Evolutionary conservation across 2,329 filamentous ascomycete genomes (phyloP).

Genomic region (Nothophoma quercina): DNA sequence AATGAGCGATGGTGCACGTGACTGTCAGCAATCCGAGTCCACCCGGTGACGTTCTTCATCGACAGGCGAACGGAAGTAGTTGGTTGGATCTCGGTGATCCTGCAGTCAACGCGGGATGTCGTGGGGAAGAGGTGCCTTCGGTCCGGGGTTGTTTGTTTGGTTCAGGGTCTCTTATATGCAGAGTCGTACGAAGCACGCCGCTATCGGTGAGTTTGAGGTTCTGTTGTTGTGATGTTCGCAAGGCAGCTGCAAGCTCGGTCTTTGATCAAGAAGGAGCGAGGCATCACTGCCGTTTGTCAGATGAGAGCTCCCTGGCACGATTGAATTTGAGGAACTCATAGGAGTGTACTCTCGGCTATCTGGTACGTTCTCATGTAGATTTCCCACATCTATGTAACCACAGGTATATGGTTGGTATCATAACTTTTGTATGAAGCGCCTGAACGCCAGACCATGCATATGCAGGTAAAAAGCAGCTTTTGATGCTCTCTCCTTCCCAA

Average conservation of each 20-base stretch:
- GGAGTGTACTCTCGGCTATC: background rate
- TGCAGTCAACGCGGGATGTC: background rate
- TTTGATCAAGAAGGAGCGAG: background rate
- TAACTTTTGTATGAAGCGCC: slow-evolving; percentile 36
- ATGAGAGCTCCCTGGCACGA: background rate
- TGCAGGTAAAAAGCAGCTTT: slow-evolving; percentile 29
- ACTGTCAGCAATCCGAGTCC: slow-evolving; percentile 1
- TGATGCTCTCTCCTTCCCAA: slow-evolving; percentile 13
- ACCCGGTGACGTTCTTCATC: slow-evolving; percentile 11
- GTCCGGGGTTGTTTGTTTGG: slow-evolving; percentile 1
- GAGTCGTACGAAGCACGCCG: background rate
- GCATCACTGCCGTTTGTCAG: background rate
- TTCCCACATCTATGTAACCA: slow-evolving; percentile 21
- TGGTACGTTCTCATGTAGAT: background rate
- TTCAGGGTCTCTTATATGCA: background rate
- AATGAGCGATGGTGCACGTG: slow-evolving; percentile 4
- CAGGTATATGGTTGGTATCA: slow-evolving; percentile 33
- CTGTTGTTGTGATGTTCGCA: background rate
- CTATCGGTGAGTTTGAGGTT: slow-evolving; percentile 4
- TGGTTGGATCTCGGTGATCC: slow-evolving; percentile 12
- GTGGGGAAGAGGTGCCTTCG: slow-evolving; percentile 5
- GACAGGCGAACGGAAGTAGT: background rate
- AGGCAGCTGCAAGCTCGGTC: background rate
- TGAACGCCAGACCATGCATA: slow-evolving; percentile 41
- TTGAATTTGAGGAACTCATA: background rate